Percentiles rank a stretch among this genome's conserved stretches.
These are phyloP conservation scores for Chlorella sp. DNA, from an alignment of 139 green algal genomes.

Conservation along the genomic window DNA sequence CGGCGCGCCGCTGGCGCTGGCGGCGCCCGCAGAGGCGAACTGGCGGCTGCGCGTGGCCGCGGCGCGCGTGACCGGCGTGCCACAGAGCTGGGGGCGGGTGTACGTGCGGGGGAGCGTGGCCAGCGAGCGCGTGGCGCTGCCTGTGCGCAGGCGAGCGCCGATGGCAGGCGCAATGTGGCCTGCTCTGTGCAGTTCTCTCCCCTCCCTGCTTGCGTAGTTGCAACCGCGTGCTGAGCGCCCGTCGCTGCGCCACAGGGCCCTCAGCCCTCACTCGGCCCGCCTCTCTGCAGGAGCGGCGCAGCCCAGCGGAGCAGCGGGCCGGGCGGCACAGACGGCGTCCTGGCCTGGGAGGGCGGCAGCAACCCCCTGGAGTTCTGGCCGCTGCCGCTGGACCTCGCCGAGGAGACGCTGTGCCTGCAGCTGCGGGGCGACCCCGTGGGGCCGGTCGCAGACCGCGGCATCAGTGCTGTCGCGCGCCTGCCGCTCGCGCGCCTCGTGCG, in stretches of 20 bases:
- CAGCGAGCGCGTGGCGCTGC: slow-evolving; percentile 4
- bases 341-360: no score
- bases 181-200: no score
- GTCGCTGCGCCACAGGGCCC: no score
- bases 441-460: slow-evolving; percentile 4
- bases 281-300: no score
- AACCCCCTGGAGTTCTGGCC: slow-evolving; percentile 17
- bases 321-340: no score
- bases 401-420: not conserved
- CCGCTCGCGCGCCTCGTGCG: not conserved
- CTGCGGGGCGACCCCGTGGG: slow-evolving; percentile 25
- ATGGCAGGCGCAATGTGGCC: no score
- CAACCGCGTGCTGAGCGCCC: no score
- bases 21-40: not conserved
- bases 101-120: not conserved
- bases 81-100: not conserved
- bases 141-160: not conserved
- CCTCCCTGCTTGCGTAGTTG: no score
- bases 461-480: slow-evolving; percentile 3
- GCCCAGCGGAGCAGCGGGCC: no score
- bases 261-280: no score
- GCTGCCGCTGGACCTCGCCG: slow-evolving; percentile 12
- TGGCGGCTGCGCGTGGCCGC: slow-evolving; percentile 12
- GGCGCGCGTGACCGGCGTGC: not conserved
- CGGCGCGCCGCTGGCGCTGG: slow-evolving; percentile 30